Percentiles rank a stretch among this genome's conserved stretches.
Evolutionary conservation across 805 yeast species (phyloP).

Genomic region (Blastobotrys mokoenaii): DNA sequence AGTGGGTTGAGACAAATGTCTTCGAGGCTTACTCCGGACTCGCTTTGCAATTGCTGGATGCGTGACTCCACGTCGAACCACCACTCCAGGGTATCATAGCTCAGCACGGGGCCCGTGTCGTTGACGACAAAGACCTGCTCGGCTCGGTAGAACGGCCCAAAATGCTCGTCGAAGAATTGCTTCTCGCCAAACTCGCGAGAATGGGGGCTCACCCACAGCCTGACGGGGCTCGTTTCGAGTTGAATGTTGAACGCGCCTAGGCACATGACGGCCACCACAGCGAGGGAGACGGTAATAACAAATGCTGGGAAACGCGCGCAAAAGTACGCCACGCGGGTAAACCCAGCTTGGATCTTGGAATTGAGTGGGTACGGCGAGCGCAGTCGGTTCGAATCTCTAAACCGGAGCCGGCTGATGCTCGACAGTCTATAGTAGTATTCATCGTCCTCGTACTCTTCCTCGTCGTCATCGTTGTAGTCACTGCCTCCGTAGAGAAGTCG

Average conservation of each 20-base stretch:
- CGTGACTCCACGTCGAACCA: conserved; percentile 75
- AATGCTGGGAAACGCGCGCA: conserved; percentile 56
- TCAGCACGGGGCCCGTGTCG: conserved; percentile 57
- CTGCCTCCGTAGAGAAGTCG: conserved; percentile 29
- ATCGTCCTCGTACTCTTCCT: conserved; percentile 27
- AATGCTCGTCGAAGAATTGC: conserved; percentile 60
- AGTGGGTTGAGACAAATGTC: conserved; percentile 77
- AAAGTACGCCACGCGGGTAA: conserved; percentile 43
- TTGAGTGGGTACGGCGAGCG: conserved; percentile 39
- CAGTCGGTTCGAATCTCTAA: conserved; percentile 12
- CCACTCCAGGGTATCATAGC: conserved; percentile 68
- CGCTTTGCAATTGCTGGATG: conserved; percentile 31
- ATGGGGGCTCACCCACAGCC: conserved; percentile 80
- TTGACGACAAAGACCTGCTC: conserved; percentile 75
- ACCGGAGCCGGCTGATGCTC: conserved; percentile 1
- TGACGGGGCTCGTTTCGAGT: conserved; percentile 72
- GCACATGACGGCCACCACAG: conserved; percentile 40
- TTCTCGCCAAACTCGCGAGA: conserved; percentile 65
- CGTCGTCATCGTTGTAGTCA: conserved; percentile 30
- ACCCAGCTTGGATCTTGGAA: conserved; percentile 37
- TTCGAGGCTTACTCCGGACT: conserved; percentile 33
- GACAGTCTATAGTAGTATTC: conserved; percentile 9
- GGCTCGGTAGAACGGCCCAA: conserved; percentile 87
- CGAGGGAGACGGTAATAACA: conserved; percentile 37
- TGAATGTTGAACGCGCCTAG: conserved; percentile 44